Conservation (phyloP, 345 rosid genomes). For the Mangifera indica region DNA sequence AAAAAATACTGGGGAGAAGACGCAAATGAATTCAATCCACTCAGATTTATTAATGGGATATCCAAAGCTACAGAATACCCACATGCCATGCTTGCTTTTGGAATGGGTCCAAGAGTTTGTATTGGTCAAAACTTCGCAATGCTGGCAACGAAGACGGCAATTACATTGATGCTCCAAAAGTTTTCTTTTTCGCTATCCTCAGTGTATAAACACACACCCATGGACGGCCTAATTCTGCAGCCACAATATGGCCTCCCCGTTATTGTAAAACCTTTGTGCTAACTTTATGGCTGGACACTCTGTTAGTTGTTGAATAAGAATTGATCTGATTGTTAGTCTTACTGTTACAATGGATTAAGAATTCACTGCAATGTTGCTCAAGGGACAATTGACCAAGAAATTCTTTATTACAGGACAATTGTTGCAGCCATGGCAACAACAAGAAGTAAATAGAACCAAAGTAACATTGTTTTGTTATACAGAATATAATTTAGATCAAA, state of each 20-base stretch:
- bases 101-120: slow-evolving; percentile 58
- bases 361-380: not conserved
- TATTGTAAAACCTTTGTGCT: slow-evolving; percentile 27
- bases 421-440: not conserved
- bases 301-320: too few relatives aligned
- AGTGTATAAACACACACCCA: slow-evolving; percentile 45
- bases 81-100: slow-evolving; percentile 48
- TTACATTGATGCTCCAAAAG: slow-evolving; percentile 43
- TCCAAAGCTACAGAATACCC: slow-evolving; percentile 47
- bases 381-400: too few relatives aligned
- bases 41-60: slow-evolving; percentile 40
- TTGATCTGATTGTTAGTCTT: too few relatives aligned
- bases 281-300: not conserved
- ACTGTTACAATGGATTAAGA: not conserved
- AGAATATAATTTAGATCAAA: not conserved
- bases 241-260: slow-evolving; percentile 44
- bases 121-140: slow-evolving; percentile 55
- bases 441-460: not conserved
- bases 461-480: too few relatives aligned
- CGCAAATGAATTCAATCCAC: slow-evolving; percentile 53
- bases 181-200: slow-evolving; percentile 35
- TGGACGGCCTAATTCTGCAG: slow-evolving; percentile 27
- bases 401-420: not conserved
- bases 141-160: slow-evolving; percentile 40
- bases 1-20: slow-evolving; percentile 62